Conservation (phyloP, 805 yeast species). For the Dipodascus geniculatus region DNA sequence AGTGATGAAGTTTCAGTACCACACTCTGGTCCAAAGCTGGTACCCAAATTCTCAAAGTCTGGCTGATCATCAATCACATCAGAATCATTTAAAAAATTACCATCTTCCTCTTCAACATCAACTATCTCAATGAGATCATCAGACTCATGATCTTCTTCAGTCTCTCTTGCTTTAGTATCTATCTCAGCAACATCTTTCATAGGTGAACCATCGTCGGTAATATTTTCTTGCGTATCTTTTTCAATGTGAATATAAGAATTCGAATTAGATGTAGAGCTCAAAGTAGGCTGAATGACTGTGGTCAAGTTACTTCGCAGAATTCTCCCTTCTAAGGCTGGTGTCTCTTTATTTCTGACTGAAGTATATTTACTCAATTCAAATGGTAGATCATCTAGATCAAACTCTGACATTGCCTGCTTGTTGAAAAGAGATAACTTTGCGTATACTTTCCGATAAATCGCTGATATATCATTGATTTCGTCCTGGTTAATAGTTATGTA, state of each 20-base stretch:
- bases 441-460: conserved; percentile 44
- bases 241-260: not conserved
- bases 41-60: not conserved
- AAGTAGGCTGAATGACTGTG: not conserved
- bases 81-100: not conserved
- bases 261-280: not conserved
- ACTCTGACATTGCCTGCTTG: not conserved
- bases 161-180: not conserved
- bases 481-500: conserved; percentile 44
- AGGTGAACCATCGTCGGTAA: not conserved
- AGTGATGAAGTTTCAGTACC: not conserved
- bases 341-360: not conserved
- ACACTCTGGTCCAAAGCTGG: not conserved
- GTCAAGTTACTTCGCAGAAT: not conserved
- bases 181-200: not conserved
- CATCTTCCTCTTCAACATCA: conserved; percentile 2
- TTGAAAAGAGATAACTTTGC: not conserved
- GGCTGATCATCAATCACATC: not conserved
- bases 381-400: not conserved
- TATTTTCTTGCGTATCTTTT: not conserved
- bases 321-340: not conserved
- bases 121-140: conserved; percentile 4
- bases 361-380: not conserved
- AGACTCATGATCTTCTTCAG: not conserved
- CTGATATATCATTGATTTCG: conserved; percentile 46